Conservation (phyloP, 129 eudicot species). For the Daucus carota region DH1_v3.0 NC_030386.2:30640501-30641000, state of each 20-base stretch:
- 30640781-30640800: constrained; percentile 18
- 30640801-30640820: neutral
- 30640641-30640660: constrained; percentile 2
- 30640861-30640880: too few relatives aligned
- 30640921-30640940: too few relatives aligned
- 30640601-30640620: constrained; percentile 35
- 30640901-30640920: too few relatives aligned
- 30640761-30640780: constrained; percentile 57
- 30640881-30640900: too few relatives aligned
- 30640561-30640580: constrained; percentile 5
- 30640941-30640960: too few relatives aligned
- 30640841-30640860: neutral
- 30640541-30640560: neutral
- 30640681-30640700: too few relatives aligned
- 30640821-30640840: neutral
- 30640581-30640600: constrained; percentile 37
- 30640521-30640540: neutral
- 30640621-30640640: too few relatives aligned
- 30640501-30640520: too few relatives aligned
- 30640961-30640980: too few relatives aligned
- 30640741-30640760: constrained; percentile 20
- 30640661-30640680: neutral
- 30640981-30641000: too few relatives aligned
- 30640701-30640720: too few relatives aligned
- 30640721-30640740: constrained; percentile 38